phyloP scores from a whole-genome alignment of 306 rosid genomes.

The Chamaecrista fasciculata region DNA sequence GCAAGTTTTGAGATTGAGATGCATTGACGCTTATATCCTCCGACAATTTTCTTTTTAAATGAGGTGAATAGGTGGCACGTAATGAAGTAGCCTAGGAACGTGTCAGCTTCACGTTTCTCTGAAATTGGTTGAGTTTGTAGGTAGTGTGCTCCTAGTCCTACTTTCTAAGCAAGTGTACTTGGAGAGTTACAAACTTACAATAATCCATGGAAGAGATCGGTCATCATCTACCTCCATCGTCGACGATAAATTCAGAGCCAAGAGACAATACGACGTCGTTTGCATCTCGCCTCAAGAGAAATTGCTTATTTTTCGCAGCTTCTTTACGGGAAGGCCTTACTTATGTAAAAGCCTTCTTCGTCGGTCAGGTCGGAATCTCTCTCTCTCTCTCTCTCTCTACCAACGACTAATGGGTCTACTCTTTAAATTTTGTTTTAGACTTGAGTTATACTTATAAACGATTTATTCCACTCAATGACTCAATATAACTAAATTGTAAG shows the following conservation, averaged over 20 bases:
- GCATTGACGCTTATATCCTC: constrained; percentile 42
- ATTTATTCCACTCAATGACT: too few relatives aligned
- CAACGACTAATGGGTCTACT: too few relatives aligned
- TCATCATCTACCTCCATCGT: constrained; percentile 23
- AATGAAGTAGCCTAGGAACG: constrained; percentile 2
- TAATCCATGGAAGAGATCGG: constrained; percentile 15
- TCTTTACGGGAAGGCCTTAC: constrained; percentile 33
- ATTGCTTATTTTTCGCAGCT: constrained; percentile 33
- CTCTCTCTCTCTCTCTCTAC: too few relatives aligned
- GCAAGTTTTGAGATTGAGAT: not conserved
- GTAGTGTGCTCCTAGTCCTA: not conserved
- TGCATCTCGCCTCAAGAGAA: constrained; percentile 17
- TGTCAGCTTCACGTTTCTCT: not conserved
- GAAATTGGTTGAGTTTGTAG: not conserved
- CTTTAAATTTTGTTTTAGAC: too few relatives aligned
- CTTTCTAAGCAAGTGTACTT: not conserved
- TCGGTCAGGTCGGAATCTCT: constrained; percentile 38
- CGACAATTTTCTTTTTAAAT: not conserved
- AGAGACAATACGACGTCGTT: constrained; percentile 24
- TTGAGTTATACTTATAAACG: too few relatives aligned
- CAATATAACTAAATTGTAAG: too few relatives aligned
- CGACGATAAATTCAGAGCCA: not conserved
- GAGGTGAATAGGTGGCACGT: constrained; percentile 42
- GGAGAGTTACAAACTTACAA: too few relatives aligned
- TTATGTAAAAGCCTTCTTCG: constrained; percentile 38